Conservation (phyloP, 805 yeast species). For the Jamesozyma hellenica region DNA sequence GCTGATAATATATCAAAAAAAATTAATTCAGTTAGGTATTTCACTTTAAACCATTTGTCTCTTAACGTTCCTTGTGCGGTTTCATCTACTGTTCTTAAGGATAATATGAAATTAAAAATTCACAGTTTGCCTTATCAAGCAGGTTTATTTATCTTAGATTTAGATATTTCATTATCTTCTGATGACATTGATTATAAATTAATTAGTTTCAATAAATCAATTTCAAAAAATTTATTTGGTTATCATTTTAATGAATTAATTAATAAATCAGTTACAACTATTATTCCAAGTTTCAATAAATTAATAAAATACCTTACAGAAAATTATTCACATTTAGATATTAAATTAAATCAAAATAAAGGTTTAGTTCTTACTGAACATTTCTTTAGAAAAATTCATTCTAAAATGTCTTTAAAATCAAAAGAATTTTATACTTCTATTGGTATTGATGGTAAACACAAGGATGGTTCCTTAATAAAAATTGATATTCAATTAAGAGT, state of each 20-base stretch:
- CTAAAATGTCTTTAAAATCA: slow-evolving; percentile 32
- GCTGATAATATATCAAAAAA: slow-evolving; percentile 32
- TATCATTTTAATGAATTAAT: slow-evolving; percentile 35
- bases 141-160: slow-evolving; percentile 56
- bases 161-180: neutral
- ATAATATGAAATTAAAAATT: slow-evolving; percentile 47
- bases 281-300: slow-evolving; percentile 54
- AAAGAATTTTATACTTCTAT: slow-evolving; percentile 48
- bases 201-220: slow-evolving; percentile 67
- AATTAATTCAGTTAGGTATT: slow-evolving; percentile 53
- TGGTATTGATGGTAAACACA: slow-evolving; percentile 58
- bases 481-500: slow-evolving; percentile 78
- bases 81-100: slow-evolving; percentile 46
- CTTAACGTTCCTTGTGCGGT: slow-evolving; percentile 65
- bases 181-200: slow-evolving; percentile 40
- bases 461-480: slow-evolving; percentile 54
- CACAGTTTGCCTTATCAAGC: slow-evolving; percentile 79
- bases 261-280: slow-evolving; percentile 39
- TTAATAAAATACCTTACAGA: slow-evolving; percentile 22
- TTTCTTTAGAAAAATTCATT: slow-evolving; percentile 60
- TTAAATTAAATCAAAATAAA: slow-evolving; percentile 30
- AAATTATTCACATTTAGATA: slow-evolving; percentile 31
- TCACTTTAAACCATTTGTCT: slow-evolving; percentile 41
- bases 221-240: slow-evolving; percentile 71
- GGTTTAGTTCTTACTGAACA: slow-evolving; percentile 87